Conservation (phyloP, 495 filamentous ascomycete genomes). For the Massariosphaeria phaeospora region DNA sequence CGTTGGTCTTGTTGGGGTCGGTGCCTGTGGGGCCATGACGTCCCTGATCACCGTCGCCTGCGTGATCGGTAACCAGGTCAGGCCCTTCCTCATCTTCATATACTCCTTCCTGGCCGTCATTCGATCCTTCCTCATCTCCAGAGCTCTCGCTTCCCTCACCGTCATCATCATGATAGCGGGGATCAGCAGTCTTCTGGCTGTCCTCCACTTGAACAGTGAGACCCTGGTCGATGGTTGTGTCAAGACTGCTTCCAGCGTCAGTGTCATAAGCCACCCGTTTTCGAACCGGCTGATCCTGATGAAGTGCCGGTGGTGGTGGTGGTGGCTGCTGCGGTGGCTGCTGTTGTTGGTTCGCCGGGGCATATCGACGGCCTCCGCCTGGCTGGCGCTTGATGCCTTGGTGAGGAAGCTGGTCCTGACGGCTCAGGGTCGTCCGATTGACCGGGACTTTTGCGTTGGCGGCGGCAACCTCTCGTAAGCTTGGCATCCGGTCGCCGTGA, state of each 20-base stretch:
- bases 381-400: background rate
- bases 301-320: background rate
- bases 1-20: too few species aligned
- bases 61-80: too few species aligned
- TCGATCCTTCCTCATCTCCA: slow-evolving; percentile 1
- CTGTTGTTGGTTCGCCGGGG: background rate
- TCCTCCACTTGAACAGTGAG: slow-evolving; percentile 6
- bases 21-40: too few species aligned
- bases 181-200: slow-evolving; percentile 6
- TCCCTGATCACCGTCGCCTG: too few species aligned
- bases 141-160: slow-evolving; percentile 3
- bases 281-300: too few species aligned
- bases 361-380: background rate
- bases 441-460: slow-evolving; percentile 8
- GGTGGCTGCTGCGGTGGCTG: background rate
- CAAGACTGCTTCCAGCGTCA: slow-evolving; percentile 33
- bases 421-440: background rate
- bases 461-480: background rate
- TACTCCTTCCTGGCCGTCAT: background rate
- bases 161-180: slow-evolving; percentile 3
- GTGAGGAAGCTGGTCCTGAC: background rate
- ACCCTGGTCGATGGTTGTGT: slow-evolving; percentile 24
- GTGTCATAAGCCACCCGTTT: slow-evolving; percentile 31
- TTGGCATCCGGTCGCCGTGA: background rate
- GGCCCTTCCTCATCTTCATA: slow-evolving; percentile 1